Evolutionary conservation across 768 basidiomycete genomes (phyloP).

Genomic region (Collybia mongolica): DNA sequence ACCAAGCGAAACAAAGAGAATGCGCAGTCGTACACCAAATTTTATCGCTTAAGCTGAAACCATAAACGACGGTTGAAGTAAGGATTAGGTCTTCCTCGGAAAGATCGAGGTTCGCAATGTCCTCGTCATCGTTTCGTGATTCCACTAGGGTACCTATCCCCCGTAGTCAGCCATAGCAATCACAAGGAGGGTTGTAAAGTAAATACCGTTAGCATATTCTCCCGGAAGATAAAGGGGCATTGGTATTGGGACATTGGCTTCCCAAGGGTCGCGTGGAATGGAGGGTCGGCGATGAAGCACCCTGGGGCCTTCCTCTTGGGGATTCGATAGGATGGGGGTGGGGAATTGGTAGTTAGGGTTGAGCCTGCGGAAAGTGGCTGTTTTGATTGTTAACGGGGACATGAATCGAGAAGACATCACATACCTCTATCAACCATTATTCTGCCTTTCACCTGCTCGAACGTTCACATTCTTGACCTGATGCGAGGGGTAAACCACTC

Average conservation of each 20-base stretch:
- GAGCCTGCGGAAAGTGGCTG: conserved; percentile 49
- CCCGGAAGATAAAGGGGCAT: background rate
- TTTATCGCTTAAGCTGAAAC: conserved; percentile 62
- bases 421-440: conserved; percentile 62
- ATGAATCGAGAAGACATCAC: conserved; percentile 5
- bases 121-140: conserved; percentile 1
- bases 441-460: conserved; percentile 46
- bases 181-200: background rate
- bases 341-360: conserved; percentile 53
- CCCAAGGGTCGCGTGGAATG: background rate
- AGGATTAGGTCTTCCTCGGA: conserved; percentile 54
- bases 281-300: background rate
- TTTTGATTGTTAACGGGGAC: background rate
- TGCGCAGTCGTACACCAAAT: conserved; percentile 42
- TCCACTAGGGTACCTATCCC: conserved; percentile 19
- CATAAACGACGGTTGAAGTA: conserved; percentile 55
- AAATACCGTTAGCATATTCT: conserved; percentile 9
- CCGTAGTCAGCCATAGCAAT: background rate
- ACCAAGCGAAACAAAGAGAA: conserved; percentile 20
- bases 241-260: no score
- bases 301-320: background rate
- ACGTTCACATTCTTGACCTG: background rate
- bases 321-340: conserved; percentile 25
- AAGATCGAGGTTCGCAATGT: conserved; percentile 29
- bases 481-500: conserved; percentile 10